Percentiles rank a stretch among this genome's conserved stretches.
Conservation (phyloP, 345 rosid species). For the Eucalyptus decipiens region DNA sequence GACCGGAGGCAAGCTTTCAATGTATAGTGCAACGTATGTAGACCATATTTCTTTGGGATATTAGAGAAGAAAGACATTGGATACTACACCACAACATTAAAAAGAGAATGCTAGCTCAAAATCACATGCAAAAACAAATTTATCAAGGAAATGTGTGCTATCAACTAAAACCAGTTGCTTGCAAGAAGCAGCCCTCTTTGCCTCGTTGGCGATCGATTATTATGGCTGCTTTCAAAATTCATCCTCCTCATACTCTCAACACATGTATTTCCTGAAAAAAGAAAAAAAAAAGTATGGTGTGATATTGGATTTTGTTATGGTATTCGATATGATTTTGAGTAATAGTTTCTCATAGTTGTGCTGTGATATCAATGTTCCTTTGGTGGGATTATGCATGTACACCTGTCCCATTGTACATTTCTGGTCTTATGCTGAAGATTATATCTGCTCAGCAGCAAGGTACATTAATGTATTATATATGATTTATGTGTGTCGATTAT, state of each 20-base stretch:
- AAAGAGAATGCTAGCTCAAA: neutral
- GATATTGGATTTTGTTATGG: neutral
- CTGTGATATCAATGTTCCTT: neutral
- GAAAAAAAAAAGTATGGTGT: neutral
- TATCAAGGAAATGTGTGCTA: neutral
- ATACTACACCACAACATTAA: neutral
- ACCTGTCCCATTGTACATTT: neutral
- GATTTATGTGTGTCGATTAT: too few species aligned
- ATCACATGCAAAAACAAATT: neutral
- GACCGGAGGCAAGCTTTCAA: neutral
- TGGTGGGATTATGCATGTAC: neutral
- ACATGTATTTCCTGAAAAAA: neutral
- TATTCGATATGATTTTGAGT: neutral
- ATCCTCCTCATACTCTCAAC: neutral
- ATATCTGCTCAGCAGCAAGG: neutral
- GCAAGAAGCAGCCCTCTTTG: neutral
- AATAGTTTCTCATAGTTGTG: neutral
- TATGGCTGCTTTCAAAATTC: neutral
- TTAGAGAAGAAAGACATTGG: neutral
- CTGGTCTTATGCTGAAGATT: neutral
- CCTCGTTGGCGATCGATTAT: neutral
- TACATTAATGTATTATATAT: too few species aligned
- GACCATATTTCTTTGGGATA: neutral
- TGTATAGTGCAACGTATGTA: neutral
- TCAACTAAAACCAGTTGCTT: neutral